A percentile compares a stretch with the other conserved stretches of the same genome.
These are phyloP conservation scores for Tuber calosporum DNA, from an alignment of 495 filamentous ascomycete species.

Conservation along the genomic window DNA sequence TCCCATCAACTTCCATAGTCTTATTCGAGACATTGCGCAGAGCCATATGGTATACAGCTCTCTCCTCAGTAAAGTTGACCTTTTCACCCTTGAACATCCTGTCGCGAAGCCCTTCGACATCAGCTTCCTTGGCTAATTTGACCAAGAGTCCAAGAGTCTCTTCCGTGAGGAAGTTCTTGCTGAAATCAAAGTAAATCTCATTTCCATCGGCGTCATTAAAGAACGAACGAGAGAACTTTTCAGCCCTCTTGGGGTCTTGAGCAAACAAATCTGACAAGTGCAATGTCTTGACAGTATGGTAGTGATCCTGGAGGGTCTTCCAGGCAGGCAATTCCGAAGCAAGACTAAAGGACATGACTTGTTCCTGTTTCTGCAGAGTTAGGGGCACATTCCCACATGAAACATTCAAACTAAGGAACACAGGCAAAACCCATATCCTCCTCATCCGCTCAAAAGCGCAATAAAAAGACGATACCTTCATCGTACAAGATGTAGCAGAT, in stretches of 20 bases:
- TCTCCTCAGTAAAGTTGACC: constrained; percentile 98
- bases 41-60: constrained; percentile 92
- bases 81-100: constrained; percentile 93
- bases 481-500: neutral
- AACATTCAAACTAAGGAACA: neutral
- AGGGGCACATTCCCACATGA: neutral
- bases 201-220: constrained; percentile 62
- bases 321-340: constrained; percentile 75
- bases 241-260: constrained; percentile 79
- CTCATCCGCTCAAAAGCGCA: neutral
- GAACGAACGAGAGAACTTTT: constrained; percentile 82
- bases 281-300: constrained; percentile 76
- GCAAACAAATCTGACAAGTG: constrained; percentile 88
- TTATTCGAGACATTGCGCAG: constrained; percentile 78
- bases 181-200: constrained; percentile 95
- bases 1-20: constrained; percentile 86
- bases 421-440: neutral
- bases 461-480: neutral
- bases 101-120: constrained; percentile 86
- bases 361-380: constrained; percentile 15
- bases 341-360: constrained; percentile 54
- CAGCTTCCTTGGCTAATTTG: constrained; percentile 82
- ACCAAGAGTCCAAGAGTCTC: constrained; percentile 82
- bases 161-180: constrained; percentile 94
- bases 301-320: constrained; percentile 82